Evolutionary conservation across 116 monocot genomes (phyloP).

Genomic region (Cymodocea nodosa): DNA sequence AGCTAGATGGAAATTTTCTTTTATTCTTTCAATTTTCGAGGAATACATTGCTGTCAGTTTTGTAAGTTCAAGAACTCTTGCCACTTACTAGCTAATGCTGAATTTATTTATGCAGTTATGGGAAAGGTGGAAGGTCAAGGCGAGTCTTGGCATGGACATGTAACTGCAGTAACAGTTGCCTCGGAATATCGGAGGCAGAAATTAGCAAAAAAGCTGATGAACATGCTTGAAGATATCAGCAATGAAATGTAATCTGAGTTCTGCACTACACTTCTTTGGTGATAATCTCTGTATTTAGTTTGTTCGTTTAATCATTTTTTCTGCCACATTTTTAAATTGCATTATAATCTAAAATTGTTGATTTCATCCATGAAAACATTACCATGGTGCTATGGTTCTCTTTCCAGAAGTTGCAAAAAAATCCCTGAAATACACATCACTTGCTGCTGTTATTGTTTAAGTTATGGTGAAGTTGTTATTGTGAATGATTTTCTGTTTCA

Average conservation of each 20-base stretch:
- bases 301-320: neutral
- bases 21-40: too few relatives aligned
- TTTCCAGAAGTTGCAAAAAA: too few relatives aligned
- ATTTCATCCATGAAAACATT: too few relatives aligned
- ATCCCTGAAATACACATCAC: too few relatives aligned
- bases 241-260: constrained; percentile 27
- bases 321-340: neutral
- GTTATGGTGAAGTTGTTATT: too few relatives aligned
- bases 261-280: neutral
- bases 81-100: neutral
- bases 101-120: constrained; percentile 42
- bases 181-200: constrained; percentile 80
- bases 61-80: neutral
- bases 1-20: too few relatives aligned
- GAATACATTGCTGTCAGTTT: neutral
- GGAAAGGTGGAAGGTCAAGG: constrained; percentile 99
- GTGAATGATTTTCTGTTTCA: too few relatives aligned
- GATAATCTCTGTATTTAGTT: neutral
- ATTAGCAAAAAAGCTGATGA: constrained; percentile 93
- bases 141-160: constrained; percentile 98
- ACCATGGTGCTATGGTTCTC: too few relatives aligned
- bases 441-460: too few relatives aligned
- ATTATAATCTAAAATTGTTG: too few relatives aligned
- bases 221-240: constrained; percentile 85
- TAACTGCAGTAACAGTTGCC: constrained; percentile 90